Base-by-base conservation (phyloP, 2,329 filamentous ascomycete genomes). In the Colletotrichum sansevieriae region DNA sequence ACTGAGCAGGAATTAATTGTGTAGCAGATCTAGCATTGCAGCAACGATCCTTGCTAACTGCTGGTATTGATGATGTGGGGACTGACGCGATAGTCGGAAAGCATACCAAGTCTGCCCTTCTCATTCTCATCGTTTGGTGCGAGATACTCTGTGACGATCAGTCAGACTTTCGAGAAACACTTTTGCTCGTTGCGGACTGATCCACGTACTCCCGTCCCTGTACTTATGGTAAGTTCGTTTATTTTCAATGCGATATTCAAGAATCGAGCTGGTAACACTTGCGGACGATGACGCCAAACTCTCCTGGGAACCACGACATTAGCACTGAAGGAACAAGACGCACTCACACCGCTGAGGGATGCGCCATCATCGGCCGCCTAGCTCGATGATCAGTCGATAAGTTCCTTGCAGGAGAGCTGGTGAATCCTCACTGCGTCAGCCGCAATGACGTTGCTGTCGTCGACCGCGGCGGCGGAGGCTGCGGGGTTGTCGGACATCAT, bases 61-160 rank as follows among this genome's bases (percentile, higher is more conserved):
- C 29, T 29, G 29, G 6, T 9, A 29, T 29, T 9, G 29, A 29
- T 29, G 29, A 29, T 29, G 29, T 9, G 8, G 29, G 29, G 29
- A 29, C 29, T 29, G 11, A 55, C 18, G 20, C 22, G n/a, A 18
- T 22, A 37, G 22, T 15, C 10, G 33, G 4, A n/a, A n/a, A 22
- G 33, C 51, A 37, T 55, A 55, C 51, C 51, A 13, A 55, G 51
- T 55, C 51, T 55, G 29, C 39, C 33, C 15, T 37, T 33, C 33
- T 55, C 51, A 13, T 3, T 55, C 13, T 55, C 51, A 20, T 55
- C 51, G 33, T 55, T 55, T 5, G 51, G 51, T 11, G 33, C 29
- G n/a, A 18, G 20, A 29, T 55, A 55, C 11, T 55, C 51, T 55
- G 11, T 18, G n/a, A 37, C 13, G n/a, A 13, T 55, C 49, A 35